A percentile compares a stretch with the other conserved stretches of the same genome.
phyloP scores from a whole-genome alignment of 768 basidiomycete species.

The Rhizopogon vesiculosus region DNA sequence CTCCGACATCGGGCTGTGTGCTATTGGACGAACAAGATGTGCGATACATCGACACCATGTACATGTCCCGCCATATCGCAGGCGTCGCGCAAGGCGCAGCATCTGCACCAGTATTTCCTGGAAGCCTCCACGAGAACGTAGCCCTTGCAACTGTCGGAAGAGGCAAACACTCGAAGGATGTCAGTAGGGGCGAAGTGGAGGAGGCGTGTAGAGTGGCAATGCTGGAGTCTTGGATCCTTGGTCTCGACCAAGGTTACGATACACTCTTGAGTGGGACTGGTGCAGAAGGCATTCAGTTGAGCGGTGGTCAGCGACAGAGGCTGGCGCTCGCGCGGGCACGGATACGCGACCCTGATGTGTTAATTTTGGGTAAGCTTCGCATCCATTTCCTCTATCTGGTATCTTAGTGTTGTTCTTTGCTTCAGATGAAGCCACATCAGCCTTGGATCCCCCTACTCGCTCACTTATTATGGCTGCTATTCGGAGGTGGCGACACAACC shows the following conservation, averaged over 20 bases:
- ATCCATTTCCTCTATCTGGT: not conserved
- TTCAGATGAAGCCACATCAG: conserved; percentile 76
- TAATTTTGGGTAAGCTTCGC: conserved; percentile 76
- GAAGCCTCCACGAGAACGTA: conserved; percentile 81
- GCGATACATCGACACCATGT: conserved; percentile 66
- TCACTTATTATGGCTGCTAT: conserved; percentile 77
- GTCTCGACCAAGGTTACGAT: conserved; percentile 86
- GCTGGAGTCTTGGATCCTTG: conserved; percentile 81
- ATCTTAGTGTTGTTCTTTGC: conserved; percentile 1
- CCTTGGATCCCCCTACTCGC: conserved; percentile 83
- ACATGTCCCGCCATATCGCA: conserved; percentile 65
- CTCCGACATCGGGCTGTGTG: conserved; percentile 58
- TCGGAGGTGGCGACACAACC: conserved; percentile 64
- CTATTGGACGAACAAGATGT: conserved; percentile 80
- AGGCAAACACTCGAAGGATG: conserved; percentile 39
- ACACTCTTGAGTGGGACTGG: conserved; percentile 48
- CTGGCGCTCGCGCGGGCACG: conserved; percentile 85
- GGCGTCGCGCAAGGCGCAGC: conserved; percentile 78
- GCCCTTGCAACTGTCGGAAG: conserved; percentile 65
- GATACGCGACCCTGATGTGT: conserved; percentile 79
- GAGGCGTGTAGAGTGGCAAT: conserved; percentile 81
- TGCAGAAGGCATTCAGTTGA: conserved; percentile 73
- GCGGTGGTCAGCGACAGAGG: conserved; percentile 91
- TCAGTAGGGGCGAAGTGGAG: conserved; percentile 65
- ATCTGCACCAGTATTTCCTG: conserved; percentile 55